Base-by-base conservation (phyloP, 2,329 filamentous ascomycete species). In the Septoria petroselini region DNA sequence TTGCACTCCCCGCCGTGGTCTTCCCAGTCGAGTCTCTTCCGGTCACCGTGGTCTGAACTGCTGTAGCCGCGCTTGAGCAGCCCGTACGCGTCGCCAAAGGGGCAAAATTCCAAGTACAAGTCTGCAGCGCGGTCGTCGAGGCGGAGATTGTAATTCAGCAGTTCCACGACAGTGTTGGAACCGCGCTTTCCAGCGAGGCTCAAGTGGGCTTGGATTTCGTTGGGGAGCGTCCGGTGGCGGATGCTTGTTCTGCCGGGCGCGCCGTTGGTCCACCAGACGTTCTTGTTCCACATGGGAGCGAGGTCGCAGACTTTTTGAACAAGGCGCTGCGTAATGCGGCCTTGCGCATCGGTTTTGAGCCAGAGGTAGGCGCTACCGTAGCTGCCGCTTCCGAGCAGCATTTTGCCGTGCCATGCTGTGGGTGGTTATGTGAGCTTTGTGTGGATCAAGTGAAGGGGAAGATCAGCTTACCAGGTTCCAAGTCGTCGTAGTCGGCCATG, bases 71-170 rank as follows among this genome's bases (percentile, higher is more conserved):
- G 9, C 11, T 19, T 9, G 11, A 48, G 9, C 9, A 30, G 15
- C n/a, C 33, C 15, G 15, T 14, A 31, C 7, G 29, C n/a, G 35
- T 48, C 37, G 27, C 44, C 44, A 11, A 21, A 23, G 2, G 44
- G 44, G 18, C 44, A 48, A 15, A n/a, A 48, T 34, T 48, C 44
- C 23, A 48, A 17, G 27, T 40, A 48, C 1, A 48, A 6, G 21
- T 39, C 27, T 5, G 30, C 39, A 18, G 31, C 17, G n/a, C 25
- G 1, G 14, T 23, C 15, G 7, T 9, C 14, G 9, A 9, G 8
- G 8, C 30, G 12, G 7, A 48, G 17, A n/a, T 41, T 27, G 9
- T 33, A 48, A 30, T 40, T 25, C 8, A 25, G 25, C 29, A 48
- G 39, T 31, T 33, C 34, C 11, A 23, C 29, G 23, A 48, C 27